Evolutionary conservation across 2,329 filamentous ascomycete species (phyloP).

Genomic region (Hypoxylon sp.): DNA sequence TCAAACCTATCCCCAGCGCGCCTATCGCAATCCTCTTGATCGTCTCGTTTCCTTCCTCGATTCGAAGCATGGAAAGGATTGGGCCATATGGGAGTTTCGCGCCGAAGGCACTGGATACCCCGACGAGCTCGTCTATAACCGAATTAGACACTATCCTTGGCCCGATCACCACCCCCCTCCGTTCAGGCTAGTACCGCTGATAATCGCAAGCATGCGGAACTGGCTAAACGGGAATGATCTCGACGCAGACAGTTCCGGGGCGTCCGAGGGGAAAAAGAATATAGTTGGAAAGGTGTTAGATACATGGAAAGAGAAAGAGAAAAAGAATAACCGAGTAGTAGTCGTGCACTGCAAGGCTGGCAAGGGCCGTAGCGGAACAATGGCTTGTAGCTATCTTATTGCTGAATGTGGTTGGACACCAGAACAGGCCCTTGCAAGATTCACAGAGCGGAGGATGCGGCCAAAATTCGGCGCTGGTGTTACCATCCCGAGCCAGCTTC

Average conservation of each 20-base stretch:
- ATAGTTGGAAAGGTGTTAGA: constrained; percentile 49
- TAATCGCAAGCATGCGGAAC: constrained; percentile 92
- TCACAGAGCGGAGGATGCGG: constrained; percentile 89
- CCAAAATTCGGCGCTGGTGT: constrained; percentile 90
- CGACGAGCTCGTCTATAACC: constrained; percentile 86
- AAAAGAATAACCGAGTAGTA: constrained; percentile 72
- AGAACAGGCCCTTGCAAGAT: constrained; percentile 67
- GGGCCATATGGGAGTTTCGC: constrained; percentile 98
- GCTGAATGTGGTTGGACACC: constrained; percentile 79
- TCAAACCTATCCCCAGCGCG: constrained; percentile 88
- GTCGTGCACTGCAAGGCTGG: constrained; percentile 98
- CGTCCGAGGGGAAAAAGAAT: constrained; percentile 43
- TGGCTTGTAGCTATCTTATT: constrained; percentile 90
- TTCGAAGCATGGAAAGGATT: constrained; percentile 83
- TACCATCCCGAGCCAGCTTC: constrained; percentile 91
- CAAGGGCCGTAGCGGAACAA: constrained; percentile 92
- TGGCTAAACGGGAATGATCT: constrained; percentile 76
- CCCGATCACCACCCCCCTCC: constrained; percentile 98
- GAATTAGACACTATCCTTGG: constrained; percentile 93
- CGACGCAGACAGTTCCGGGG: constrained; percentile 50
- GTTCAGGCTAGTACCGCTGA: constrained; percentile 87
- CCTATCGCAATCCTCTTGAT: constrained; percentile 94
- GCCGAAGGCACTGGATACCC: constrained; percentile 97
- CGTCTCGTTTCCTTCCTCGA: constrained; percentile 91
- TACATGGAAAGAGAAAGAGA: constrained; percentile 55